Base-by-base conservation (phyloP, 2,329 filamentous ascomycete species). In the Aspergillus sergii region DNA sequence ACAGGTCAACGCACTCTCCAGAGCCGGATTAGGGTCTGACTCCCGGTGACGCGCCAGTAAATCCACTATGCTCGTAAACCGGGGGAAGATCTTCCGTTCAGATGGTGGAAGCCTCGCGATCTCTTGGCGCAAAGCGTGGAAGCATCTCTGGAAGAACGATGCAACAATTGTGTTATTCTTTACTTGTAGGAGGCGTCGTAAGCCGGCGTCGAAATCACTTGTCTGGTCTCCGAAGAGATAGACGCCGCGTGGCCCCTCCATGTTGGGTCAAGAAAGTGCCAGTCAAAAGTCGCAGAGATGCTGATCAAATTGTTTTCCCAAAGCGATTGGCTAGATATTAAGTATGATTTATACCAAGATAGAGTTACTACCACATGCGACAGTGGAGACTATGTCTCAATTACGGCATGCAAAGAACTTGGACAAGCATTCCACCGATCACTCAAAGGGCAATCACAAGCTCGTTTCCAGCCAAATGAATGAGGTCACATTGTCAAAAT, bases 151-250 rank as follows among this genome's bases (percentile, higher is more conserved):
- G 61, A 82, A 76, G 67, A 82, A 82, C 6, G 74, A 73, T 12
- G 73, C 74, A 28, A 82, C 65, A 9, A 82, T 62, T 21, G 76
- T 76, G 68, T 81, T 76, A 67, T 80, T 76, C 67, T 81, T 81
- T 53, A 75, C 69, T 62, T 79, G 73, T 58, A 81, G 67, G 51
- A 81, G 72, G 61, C 76, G 76, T 57, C 75, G 76, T 63, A 82
- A 77, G 58, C 78, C 76, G 55, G 75, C 70, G 64, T 80, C 75
- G 63, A 79, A 80, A 66, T 80, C 77, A 62, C 73, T 73, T 61
- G 80, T 82, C 70, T 81, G 80, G 66, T 82, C 80, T 72, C 80
- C 80, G 69, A 82, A 82, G 73, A 82, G 75, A 73, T 80, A 81
- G 67, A 80, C 73, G 56, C 69, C 71, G 65, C 68, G 72, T 63